Conservation (phyloP, 2,329 filamentous ascomycete genomes). For the Aspergillus candidus region DNA sequence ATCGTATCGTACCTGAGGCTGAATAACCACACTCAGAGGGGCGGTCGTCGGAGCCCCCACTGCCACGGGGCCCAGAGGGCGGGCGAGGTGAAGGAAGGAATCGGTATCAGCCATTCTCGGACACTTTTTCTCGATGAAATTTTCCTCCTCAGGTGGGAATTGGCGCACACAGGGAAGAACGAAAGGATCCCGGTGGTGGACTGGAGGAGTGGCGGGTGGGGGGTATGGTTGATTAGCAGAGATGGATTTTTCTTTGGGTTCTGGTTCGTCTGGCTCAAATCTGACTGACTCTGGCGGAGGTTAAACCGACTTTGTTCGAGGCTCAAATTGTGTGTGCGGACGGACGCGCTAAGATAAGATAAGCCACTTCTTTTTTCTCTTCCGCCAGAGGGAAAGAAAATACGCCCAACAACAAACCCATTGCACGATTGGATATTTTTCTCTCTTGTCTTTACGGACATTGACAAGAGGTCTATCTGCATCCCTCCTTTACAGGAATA, state of each 20-base stretch:
- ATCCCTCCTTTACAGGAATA: not conserved
- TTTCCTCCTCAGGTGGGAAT: constrained; percentile 17
- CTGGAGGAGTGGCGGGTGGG: no score
- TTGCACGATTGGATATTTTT: no score
- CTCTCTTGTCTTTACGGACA: no score
- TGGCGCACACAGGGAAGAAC: no score
- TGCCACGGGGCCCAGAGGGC: constrained; percentile 77
- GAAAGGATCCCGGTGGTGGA: constrained; percentile 6
- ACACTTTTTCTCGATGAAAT: constrained; percentile 27
- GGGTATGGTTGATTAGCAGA: not conserved
- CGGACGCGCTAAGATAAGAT: constrained; percentile 45
- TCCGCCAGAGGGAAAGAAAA: no score
- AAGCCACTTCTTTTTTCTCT: constrained; percentile 17
- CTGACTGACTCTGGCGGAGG: no score
- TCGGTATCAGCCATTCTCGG: constrained; percentile 74
- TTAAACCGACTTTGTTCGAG: constrained; percentile 16
- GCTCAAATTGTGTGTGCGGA: constrained; percentile 38
- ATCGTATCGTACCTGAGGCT: constrained; percentile 69
- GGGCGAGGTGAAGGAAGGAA: constrained; percentile 88
- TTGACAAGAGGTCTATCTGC: no score
- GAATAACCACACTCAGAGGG: constrained; percentile 88
- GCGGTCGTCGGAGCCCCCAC: constrained; percentile 77
- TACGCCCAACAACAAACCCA: no score
- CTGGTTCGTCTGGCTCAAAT: no score
- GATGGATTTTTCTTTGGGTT: no score